Evolutionary conservation across 768 basidiomycete genomes (phyloP).

Genomic region (Boletus tylopilopsis): DNA sequence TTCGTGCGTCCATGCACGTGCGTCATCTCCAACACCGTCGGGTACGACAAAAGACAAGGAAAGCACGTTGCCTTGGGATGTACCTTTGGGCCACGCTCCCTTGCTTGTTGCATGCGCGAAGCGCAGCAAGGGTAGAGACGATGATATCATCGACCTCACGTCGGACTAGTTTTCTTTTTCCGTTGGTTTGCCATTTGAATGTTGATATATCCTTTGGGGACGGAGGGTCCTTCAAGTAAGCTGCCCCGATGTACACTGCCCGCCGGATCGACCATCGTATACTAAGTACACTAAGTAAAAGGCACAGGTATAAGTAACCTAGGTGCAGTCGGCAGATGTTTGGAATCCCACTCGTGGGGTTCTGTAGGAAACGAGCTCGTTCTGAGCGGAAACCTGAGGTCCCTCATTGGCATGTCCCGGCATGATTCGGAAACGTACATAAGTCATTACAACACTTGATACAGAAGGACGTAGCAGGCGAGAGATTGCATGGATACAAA

Average conservation of each 20-base stretch:
- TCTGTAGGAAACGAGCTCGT: too few relatives aligned
- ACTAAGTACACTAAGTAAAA: too few relatives aligned
- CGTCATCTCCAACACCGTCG: not conserved
- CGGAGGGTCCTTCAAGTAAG: too few relatives aligned
- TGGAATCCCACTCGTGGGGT: too few relatives aligned
- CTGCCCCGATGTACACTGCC: too few relatives aligned
- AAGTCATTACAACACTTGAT: constrained; percentile 2
- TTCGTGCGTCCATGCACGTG: too few relatives aligned
- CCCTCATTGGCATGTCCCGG: not conserved
- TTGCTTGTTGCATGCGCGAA: constrained; percentile 24
- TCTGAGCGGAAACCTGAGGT: too few relatives aligned
- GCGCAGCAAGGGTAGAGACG: constrained; percentile 2
- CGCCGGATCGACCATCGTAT: too few relatives aligned
- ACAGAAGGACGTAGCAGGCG: constrained; percentile 6
- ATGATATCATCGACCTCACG: constrained; percentile 42
- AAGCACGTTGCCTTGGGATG: not conserved
- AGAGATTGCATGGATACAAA: constrained; percentile 15
- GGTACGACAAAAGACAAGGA: not conserved
- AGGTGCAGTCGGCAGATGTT: too few relatives aligned
- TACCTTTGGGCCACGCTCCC: constrained; percentile 7
- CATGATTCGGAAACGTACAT: too few relatives aligned
- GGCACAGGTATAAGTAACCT: too few relatives aligned
- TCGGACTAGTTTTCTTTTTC: constrained; percentile 19
- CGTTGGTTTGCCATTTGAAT: not conserved
- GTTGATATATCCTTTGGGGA: not conserved